Evolutionary conservation across 176 grass and related monocot species (phyloP).

Genomic region (Thinopyrum elongatum): DNA sequence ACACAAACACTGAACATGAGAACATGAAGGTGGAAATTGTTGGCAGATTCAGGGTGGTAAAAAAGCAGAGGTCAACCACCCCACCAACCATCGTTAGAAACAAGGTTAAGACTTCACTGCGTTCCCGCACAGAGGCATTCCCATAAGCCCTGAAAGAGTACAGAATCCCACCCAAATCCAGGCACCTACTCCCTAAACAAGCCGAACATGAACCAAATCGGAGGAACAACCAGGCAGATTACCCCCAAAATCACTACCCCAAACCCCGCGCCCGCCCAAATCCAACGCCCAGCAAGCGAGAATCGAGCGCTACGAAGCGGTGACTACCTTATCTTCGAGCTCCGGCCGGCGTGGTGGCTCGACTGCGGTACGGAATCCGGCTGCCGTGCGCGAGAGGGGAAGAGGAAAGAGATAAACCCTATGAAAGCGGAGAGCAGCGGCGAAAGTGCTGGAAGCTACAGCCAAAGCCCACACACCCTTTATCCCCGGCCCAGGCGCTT

Average conservation of each 20-base stretch:
- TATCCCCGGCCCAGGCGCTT: constrained; percentile 15
- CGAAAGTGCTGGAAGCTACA: background rate
- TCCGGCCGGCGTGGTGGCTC: background rate
- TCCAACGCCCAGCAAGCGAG: background rate
- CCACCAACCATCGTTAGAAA: background rate
- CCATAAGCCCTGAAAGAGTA: background rate
- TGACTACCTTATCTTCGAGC: background rate
- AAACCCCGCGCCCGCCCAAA: background rate
- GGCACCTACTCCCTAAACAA: background rate
- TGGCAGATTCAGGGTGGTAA: background rate
- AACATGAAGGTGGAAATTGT: background rate
- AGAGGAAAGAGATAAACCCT: constrained; percentile 48
- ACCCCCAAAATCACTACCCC: background rate
- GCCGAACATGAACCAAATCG: background rate
- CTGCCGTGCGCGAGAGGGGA: constrained; percentile 27
- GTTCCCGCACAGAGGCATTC: background rate
- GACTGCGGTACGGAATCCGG: background rate
- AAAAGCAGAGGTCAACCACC: constrained; percentile 4
- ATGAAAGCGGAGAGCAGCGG: constrained; percentile 19
- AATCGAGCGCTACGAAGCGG: background rate
- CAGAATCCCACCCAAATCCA: background rate
- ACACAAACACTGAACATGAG: background rate
- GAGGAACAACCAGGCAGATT: background rate
- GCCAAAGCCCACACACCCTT: background rate
- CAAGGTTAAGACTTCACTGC: background rate